These are phyloP conservation scores for Dunaliella primolecta DNA, from an alignment of 139 green algal species.

Conservation along the genomic window DNA sequence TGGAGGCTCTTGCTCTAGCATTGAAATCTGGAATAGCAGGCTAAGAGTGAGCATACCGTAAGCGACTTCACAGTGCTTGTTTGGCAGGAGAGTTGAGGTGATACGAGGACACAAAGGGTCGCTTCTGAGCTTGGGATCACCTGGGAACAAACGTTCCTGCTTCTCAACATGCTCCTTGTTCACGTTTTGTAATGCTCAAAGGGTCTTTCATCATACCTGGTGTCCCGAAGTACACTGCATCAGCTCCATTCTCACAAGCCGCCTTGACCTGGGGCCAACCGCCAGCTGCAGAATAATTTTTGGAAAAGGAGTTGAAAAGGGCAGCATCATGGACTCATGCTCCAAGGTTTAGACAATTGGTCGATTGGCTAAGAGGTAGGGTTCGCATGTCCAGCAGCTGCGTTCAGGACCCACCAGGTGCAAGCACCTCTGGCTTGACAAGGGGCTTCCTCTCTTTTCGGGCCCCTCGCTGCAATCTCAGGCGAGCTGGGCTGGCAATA, in stretches of 20 bases:
- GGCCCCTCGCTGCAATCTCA: background rate
- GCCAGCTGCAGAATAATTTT: slow-evolving; percentile 24
- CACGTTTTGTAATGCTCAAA: too few species aligned
- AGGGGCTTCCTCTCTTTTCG: background rate
- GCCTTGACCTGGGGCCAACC: slow-evolving; percentile 52
- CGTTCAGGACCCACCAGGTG: slow-evolving; percentile 76
- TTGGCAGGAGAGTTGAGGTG: too few species aligned
- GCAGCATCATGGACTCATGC: too few species aligned
- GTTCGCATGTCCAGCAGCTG: too few species aligned
- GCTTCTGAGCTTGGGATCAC: background rate
- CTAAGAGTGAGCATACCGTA: background rate
- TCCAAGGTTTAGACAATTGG: too few species aligned
- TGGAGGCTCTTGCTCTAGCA: slow-evolving; percentile 61
- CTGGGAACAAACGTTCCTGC: background rate
- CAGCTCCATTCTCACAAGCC: slow-evolving; percentile 76
- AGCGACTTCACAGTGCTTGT: background rate
- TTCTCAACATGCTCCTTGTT: background rate
- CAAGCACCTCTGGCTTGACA: slow-evolving; percentile 63
- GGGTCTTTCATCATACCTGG: too few species aligned
- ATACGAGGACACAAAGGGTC: background rate
- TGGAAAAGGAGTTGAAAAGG: too few species aligned
- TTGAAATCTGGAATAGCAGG: slow-evolving; percentile 40
- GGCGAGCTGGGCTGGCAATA: background rate
- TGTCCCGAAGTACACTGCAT: slow-evolving; percentile 81
- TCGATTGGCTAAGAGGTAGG: too few species aligned